phyloP scores from a whole-genome alignment of 306 rosid species.

The Acmispon strigosus region DNA sequence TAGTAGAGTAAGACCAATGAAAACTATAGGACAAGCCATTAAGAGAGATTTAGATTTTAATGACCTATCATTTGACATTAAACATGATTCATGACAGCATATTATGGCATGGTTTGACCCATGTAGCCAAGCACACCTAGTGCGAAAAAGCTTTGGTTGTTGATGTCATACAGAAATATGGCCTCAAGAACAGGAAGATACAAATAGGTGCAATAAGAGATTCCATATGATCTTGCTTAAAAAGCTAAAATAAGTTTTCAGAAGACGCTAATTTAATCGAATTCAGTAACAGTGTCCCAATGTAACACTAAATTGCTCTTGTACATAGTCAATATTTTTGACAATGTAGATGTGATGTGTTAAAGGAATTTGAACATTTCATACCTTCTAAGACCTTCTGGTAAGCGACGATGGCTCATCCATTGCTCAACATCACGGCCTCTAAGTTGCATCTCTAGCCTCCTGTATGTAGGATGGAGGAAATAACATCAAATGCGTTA shows the following conservation, averaged over 20 bases:
- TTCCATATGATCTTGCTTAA: neutral
- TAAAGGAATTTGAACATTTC: slow-evolving; percentile 1
- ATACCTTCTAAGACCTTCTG: slow-evolving; percentile 46
- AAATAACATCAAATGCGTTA: slow-evolving; percentile 1
- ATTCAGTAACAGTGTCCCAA: neutral
- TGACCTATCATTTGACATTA: too few relatives aligned
- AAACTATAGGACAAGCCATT: too few relatives aligned
- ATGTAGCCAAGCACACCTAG: neutral
- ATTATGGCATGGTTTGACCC: too few relatives aligned
- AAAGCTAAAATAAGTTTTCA: neutral
- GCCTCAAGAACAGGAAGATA: neutral
- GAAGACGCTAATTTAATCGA: neutral
- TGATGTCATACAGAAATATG: neutral
- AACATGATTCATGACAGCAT: too few relatives aligned
- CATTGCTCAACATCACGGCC: slow-evolving; percentile 88
- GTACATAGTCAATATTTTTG: neutral
- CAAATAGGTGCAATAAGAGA: neutral
- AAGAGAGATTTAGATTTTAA: too few relatives aligned
- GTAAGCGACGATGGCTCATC: slow-evolving; percentile 92
- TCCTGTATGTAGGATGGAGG: slow-evolving; percentile 34
- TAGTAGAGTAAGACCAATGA: neutral
- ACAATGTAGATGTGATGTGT: neutral
- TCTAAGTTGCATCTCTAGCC: slow-evolving; percentile 74
- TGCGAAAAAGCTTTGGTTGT: neutral
- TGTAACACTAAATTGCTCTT: neutral